Conservation (phyloP, 306 rosid species). For the Lotus japonicus region DNA sequence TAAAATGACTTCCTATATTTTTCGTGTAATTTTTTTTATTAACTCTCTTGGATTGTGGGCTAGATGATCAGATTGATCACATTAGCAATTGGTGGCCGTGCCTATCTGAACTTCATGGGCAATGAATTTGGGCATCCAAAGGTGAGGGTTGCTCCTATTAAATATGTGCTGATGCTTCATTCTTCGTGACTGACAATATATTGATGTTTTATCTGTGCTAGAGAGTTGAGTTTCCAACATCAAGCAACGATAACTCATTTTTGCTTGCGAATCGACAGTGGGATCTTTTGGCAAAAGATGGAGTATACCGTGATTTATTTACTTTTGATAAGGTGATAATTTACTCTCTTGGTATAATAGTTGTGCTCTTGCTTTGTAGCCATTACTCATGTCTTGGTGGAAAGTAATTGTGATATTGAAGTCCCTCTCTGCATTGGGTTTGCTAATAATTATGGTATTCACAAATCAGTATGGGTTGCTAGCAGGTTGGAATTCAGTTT, state of each 20-base stretch:
- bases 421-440: background rate
- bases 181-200: conserved; percentile 18
- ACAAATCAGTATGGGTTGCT: background rate
- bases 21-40: background rate
- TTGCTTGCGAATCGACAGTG: conserved; percentile 76
- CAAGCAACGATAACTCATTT: conserved; percentile 76
- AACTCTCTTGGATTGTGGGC: conserved; percentile 19
- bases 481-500: conserved; percentile 14
- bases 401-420: conserved; percentile 11
- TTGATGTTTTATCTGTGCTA: conserved; percentile 34
- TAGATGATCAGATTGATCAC: conserved; percentile 91
- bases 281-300: conserved; percentile 65
- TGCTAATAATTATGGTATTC: conserved; percentile 5
- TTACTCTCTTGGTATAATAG: background rate
- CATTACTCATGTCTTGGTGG: background rate
- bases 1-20: background rate
- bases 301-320: conserved; percentile 50
- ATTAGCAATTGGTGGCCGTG: conserved; percentile 64
- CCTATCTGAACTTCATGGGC: conserved; percentile 96
- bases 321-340: conserved; percentile 66
- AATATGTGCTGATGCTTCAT: background rate
- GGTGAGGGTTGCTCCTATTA: conserved; percentile 39
- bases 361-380: conserved; percentile 2
- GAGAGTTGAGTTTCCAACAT: conserved; percentile 87
- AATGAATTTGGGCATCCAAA: conserved; percentile 96